phyloP scores from a whole-genome alignment of 2,329 filamentous ascomycete genomes.

The Parasarocladium wereldwijsianum region DNA sequence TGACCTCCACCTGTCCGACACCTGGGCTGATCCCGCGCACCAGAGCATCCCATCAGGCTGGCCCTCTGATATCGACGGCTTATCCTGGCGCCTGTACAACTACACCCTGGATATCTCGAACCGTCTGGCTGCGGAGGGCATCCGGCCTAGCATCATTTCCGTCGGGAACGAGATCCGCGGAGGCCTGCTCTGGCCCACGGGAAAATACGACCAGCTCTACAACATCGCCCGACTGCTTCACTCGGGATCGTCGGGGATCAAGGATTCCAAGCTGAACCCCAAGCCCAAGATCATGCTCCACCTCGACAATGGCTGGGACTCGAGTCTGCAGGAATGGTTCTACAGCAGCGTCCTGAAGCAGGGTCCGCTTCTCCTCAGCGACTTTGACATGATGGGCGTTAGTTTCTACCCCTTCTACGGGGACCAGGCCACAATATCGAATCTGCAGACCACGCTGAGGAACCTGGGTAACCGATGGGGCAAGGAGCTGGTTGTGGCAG shows the following conservation, averaged over 20 bases:
- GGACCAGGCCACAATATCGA: slow-evolving; percentile 39
- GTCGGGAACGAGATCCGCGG: slow-evolving; percentile 61
- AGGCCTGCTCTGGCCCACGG: slow-evolving; percentile 51
- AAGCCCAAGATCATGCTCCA: slow-evolving; percentile 61
- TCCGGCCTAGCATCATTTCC: slow-evolving; percentile 47
- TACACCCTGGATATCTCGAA: slow-evolving; percentile 52
- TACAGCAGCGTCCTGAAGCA: slow-evolving; percentile 42
- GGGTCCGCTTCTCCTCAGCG: slow-evolving; percentile 32
- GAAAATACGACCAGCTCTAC: slow-evolving; percentile 34
- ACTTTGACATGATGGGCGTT: slow-evolving; percentile 60
- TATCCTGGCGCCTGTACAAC: slow-evolving; percentile 50
- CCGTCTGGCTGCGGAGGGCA: slow-evolving; percentile 37
- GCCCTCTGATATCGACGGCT: slow-evolving; percentile 41
- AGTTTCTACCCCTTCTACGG: slow-evolving; percentile 64
- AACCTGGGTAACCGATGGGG: slow-evolving; percentile 47
- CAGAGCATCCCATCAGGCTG: slow-evolving; percentile 50
- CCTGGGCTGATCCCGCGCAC: slow-evolving; percentile 53
- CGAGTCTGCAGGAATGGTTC: slow-evolving; percentile 49
- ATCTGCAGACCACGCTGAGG: slow-evolving; percentile 37
- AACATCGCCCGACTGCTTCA: slow-evolving; percentile 52
- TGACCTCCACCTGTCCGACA: slow-evolving; percentile 54
- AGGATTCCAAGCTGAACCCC: slow-evolving; percentile 39
- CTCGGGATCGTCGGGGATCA: slow-evolving; percentile 48
- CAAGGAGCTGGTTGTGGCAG: slow-evolving; percentile 54
- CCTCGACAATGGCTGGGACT: slow-evolving; percentile 63